Evolutionary conservation across 139 green algal genomes (phyloP), one percentile per base, ranked within the genome.

Genomic region (Desmodesmus armatus): DNA sequence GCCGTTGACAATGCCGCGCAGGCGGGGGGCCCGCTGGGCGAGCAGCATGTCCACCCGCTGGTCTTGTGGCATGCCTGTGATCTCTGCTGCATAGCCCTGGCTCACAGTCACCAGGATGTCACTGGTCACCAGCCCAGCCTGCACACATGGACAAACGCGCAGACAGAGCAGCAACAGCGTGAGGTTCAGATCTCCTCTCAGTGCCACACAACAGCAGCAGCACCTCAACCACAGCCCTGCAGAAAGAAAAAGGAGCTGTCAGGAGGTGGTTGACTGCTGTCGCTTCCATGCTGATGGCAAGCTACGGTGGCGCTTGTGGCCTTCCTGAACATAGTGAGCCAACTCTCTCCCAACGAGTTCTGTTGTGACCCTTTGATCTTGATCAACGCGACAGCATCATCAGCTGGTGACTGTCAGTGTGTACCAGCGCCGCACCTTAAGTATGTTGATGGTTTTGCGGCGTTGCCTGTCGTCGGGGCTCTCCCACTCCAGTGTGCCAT

Each of bases 1-100:
- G 53, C 96, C 96, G 84, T 98, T 98, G n/a, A 94, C 88, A 82
- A 97, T 95, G 44, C 95, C 95, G 17, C 90, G 85, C 75, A 97
- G 86, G 35, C 88, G 62, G 7, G 79, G n/a, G 29, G 60, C 27
- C 13, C 90, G 73, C 43, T 87, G 70, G 47, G 78, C 72, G 87
- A 96, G 87, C 77, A 96, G 80, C 35, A 73, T 80, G 71, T 94
- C 91, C 73, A 92, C 91, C 17, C 93, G 90, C 3, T 82, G 83
- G 49, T 91, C 85, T 39, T 84, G 67, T 23, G 83, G 58, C 11
- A 0, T 3, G 19, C 33, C 53, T 15, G 85, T 87, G 60, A 96
- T 94, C 89, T 96, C 94, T 49, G 66, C 89, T 0, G 94, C 94
- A 72, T 96, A 97, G 23, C 91, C 92, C 72, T 89, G 91, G 39